Conservation (phyloP, 148 eudicot species). For the Rhododendron molle region DNA sequence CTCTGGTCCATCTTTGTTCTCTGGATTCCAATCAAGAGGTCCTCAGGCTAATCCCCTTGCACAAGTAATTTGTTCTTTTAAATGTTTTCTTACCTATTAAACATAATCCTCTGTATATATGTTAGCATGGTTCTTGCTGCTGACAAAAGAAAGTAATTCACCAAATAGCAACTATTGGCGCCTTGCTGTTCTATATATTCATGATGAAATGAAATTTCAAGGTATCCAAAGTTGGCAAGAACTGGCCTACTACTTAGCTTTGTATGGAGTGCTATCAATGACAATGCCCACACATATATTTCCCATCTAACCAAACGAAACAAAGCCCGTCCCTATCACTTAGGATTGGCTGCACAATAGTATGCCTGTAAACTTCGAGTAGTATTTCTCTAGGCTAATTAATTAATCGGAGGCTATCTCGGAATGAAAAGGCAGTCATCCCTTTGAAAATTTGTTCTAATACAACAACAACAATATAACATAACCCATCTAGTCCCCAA, state of each 20-base stretch:
- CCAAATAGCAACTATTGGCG: not conserved
- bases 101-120: not conserved
- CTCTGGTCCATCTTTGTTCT: conserved; percentile 95
- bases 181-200: not conserved
- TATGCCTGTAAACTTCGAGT: not conserved
- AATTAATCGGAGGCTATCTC: not conserved
- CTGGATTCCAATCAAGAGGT: conserved; percentile 97
- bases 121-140: not conserved
- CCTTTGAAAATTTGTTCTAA: not conserved
- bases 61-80: conserved; percentile 52
- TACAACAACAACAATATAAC: too few species aligned
- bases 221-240: not conserved
- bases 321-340: not conserved
- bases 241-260: not conserved
- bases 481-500: too few species aligned
- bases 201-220: not conserved
- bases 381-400: not conserved
- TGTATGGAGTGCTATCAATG: not conserved
- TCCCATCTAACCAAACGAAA: not conserved
- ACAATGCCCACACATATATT: not conserved
- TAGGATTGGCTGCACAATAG: not conserved
- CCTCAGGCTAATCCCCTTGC: conserved; percentile 97
- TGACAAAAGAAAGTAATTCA: not conserved
- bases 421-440: not conserved
- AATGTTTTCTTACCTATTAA: not conserved